Evolutionary conservation across 2,329 filamentous ascomycete species (phyloP), one percentile per base, ranked within the genome.

Genomic region (Cladobotryum protrusum): DNA sequence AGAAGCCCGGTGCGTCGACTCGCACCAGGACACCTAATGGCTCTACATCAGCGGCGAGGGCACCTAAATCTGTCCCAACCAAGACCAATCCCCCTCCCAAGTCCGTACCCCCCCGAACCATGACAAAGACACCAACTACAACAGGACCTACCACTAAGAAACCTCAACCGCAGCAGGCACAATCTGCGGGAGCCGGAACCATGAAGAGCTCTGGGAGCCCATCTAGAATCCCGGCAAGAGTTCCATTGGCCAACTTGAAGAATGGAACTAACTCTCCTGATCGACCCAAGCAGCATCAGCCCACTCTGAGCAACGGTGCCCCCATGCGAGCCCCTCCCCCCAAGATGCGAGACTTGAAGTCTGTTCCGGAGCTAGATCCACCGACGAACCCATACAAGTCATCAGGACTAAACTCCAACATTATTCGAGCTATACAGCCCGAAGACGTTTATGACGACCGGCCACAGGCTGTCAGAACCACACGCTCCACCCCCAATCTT

Each of bases 391-490:
- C 70, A 5, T 80, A 79, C 59, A 74, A 73, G 44, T 63, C 69
- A 11, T 61, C 69, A 1, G 77, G 74, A 12, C 67, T 81, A 5
- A 67, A 67, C 3, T 75, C 77, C 3, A 78, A 80, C 68, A 71
- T 82, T 63, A 76, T 84, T 37, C 74, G 81, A 17, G 74, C 77
- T 7, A 73, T 83, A 4, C 77, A 82, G 54, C 87, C 88, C 0
- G 92, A 96, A 60, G 92, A 96, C 59, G 85, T 89, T 0, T 96
- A 95, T 61, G 85, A 92, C 59, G 89, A 92, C 60, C 62, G 69
- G 20, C 66, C 63, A 63, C 65, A 50, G 29, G 60, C 59, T 12
- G 52, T 68, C 57, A 43, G 64, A 58, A 40, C 64, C 63, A 59
- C 69, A 62, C 63, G 62, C 12, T 64, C 66, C 39, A 71, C 72